These are phyloP conservation scores for Lepiota venenata DNA, from an alignment of 768 basidiomycete genomes.

Conservation along the genomic window DNA sequence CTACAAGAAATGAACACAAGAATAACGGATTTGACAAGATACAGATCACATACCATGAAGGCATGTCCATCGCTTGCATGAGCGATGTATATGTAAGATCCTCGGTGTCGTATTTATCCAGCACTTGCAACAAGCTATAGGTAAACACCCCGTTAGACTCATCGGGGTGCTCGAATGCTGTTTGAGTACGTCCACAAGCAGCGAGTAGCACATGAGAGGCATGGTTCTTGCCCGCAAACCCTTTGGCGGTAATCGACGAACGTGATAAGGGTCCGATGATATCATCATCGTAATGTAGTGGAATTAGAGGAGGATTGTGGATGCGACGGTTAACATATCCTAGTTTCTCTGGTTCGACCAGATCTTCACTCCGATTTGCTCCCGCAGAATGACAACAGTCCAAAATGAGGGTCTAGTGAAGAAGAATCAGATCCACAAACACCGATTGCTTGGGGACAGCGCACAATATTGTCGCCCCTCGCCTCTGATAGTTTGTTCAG, in stretches of 20 bases:
- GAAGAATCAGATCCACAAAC: not conserved
- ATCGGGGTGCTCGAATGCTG: constrained; percentile 27
- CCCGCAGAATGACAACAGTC: constrained; percentile 45
- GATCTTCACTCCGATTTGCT: constrained; percentile 21
- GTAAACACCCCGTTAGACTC: constrained; percentile 29
- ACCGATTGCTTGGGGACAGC: constrained; percentile 9
- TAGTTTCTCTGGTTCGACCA: not conserved
- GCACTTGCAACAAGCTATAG: constrained; percentile 20
- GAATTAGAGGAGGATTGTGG: constrained; percentile 23
- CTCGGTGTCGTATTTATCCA: constrained; percentile 19
- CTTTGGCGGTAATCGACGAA: constrained; percentile 11
- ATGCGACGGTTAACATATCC: constrained; percentile 21
- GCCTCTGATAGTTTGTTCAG: constrained; percentile 31
- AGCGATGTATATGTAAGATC: constrained; percentile 28
- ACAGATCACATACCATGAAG: constrained; percentile 18
- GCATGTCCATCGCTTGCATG: constrained; percentile 28
- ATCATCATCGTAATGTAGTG: constrained; percentile 21
- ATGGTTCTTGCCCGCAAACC: constrained; percentile 24
- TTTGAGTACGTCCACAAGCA: constrained; percentile 34
- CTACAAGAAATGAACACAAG: constrained; percentile 12
- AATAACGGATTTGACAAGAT: not conserved
- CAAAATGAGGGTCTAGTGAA: constrained; percentile 38
- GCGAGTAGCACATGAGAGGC: constrained; percentile 41
- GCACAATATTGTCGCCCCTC: constrained; percentile 42
- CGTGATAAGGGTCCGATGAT: constrained; percentile 18